Percentiles rank a stretch among this genome's conserved stretches.
phyloP scores from a whole-genome alignment of 495 filamentous ascomycete genomes.

The Daldinia caldariorum region DNA sequence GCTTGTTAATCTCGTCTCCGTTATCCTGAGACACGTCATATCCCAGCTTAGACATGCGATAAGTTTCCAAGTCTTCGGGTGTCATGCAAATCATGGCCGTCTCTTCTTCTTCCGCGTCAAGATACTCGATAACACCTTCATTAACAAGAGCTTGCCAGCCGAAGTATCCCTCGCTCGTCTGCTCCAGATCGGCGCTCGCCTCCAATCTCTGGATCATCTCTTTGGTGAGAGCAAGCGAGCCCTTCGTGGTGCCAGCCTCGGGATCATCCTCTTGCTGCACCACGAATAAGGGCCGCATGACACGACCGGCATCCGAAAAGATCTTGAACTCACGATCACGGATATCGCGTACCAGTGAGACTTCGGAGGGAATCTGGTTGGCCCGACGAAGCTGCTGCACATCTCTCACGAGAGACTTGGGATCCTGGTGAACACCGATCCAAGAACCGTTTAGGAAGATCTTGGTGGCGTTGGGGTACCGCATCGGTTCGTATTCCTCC shows the following conservation, averaged over 20 bases:
- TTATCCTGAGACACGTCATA: conserved; percentile 60
- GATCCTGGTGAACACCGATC: conserved; percentile 90
- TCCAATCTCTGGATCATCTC: conserved; percentile 76
- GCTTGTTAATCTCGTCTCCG: conserved; percentile 66
- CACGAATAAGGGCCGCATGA: conserved; percentile 91
- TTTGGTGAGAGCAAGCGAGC: conserved; percentile 83
- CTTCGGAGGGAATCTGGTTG: conserved; percentile 83
- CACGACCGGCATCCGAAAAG: conserved; percentile 94
- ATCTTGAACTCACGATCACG: conserved; percentile 98
- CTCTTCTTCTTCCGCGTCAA: conserved; percentile 98
- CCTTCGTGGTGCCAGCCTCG: conserved; percentile 72
- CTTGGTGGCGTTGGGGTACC: conserved; percentile 92
- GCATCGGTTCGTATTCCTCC: conserved; percentile 92
- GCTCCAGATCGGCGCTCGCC: conserved; percentile 63
- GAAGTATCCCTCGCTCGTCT: conserved; percentile 70
- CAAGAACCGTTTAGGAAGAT: conserved; percentile 98
- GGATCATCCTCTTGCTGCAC: conserved; percentile 76
- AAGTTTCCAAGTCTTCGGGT: conserved; percentile 84
- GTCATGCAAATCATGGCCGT: conserved; percentile 99
- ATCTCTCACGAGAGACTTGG: conserved; percentile 78
- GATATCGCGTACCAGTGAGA: conserved; percentile 93
- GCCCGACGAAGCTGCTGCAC: conserved; percentile 80
- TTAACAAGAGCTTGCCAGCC: conserved; percentile 88
- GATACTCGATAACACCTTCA: conserved; percentile 87
- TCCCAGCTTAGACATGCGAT: conserved; percentile 64